Percentiles rank a stretch among this genome's conserved stretches.
Evolutionary conservation across 495 filamentous ascomycete species (phyloP).

Genomic region (Margaritispora aquatica): DNA sequence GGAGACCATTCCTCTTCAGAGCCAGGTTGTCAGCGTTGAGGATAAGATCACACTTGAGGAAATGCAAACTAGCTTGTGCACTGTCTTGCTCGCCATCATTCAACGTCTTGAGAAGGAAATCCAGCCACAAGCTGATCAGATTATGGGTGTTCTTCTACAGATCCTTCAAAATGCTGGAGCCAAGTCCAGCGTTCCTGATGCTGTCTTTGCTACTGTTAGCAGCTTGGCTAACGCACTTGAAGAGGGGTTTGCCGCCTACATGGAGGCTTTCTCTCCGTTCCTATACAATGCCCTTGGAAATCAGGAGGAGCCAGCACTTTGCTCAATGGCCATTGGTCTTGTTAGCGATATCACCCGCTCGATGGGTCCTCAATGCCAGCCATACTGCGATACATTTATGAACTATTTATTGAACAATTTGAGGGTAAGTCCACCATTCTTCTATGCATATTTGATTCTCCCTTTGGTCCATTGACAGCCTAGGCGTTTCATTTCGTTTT

Average conservation of each 20-base stretch:
- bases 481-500: background rate
- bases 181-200: slow-evolving; percentile 94
- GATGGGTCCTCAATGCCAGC: slow-evolving; percentile 80
- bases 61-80: slow-evolving; percentile 92
- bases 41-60: slow-evolving; percentile 92
- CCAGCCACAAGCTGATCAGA: slow-evolving; percentile 80
- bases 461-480: background rate
- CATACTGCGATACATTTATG: slow-evolving; percentile 96
- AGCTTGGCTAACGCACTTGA: slow-evolving; percentile 81
- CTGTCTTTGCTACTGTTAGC: slow-evolving; percentile 84
- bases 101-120: slow-evolving; percentile 90
- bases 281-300: slow-evolving; percentile 89
- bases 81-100: slow-evolving; percentile 84
- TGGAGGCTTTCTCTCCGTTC: slow-evolving; percentile 88
- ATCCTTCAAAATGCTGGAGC: slow-evolving; percentile 68
- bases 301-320: slow-evolving; percentile 88
- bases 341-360: slow-evolving; percentile 94
- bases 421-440: slow-evolving; percentile 49
- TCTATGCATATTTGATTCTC: background rate
- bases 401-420: slow-evolving; percentile 90
- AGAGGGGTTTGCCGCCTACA: slow-evolving; percentile 89
- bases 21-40: slow-evolving; percentile 93
- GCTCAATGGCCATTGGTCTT: slow-evolving; percentile 94
- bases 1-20: slow-evolving; percentile 83
- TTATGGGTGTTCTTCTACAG: slow-evolving; percentile 82